Conservation (phyloP, 352 stramenopile genomes). For the Pythium coloratum region DNA sequence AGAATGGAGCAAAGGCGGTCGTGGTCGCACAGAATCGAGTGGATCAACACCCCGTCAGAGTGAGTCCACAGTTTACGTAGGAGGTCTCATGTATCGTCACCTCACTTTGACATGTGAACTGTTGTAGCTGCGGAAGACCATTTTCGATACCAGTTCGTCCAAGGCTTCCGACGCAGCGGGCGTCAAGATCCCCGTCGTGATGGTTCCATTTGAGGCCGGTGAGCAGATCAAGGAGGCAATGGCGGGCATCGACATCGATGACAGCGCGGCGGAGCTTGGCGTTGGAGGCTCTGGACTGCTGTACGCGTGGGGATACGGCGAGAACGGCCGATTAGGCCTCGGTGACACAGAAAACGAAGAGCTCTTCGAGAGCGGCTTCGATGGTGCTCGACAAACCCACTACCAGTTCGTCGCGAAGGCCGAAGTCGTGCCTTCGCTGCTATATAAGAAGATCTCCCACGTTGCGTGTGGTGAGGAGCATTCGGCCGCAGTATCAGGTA, state of each 20-base stretch:
- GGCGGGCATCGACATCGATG: slow-evolving; percentile 42
- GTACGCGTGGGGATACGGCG: slow-evolving; percentile 69
- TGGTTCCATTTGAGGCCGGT: slow-evolving; percentile 49
- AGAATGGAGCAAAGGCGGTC: slow-evolving; percentile 63
- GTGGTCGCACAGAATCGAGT: slow-evolving; percentile 60
- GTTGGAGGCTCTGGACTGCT: slow-evolving; percentile 43
- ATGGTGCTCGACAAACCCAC: slow-evolving; percentile 60
- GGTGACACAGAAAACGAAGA: slow-evolving; percentile 69
- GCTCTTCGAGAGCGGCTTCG: slow-evolving; percentile 67
- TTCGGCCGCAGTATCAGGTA: slow-evolving; percentile 58
- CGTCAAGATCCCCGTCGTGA: slow-evolving; percentile 68
- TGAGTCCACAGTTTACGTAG: slow-evolving; percentile 16
- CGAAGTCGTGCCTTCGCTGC: slow-evolving; percentile 48
- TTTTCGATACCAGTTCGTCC: slow-evolving; percentile 36
- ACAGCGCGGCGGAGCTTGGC: slow-evolving; percentile 46
- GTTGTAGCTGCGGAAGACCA: slow-evolving; percentile 46
- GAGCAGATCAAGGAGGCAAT: slow-evolving; percentile 47
- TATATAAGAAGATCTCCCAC: slow-evolving; percentile 44
- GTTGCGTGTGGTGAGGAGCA: slow-evolving; percentile 69
- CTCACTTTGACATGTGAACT: no score
- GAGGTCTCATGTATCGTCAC: no score
- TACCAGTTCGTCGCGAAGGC: slow-evolving; percentile 60
- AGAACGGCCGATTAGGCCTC: slow-evolving; percentile 66
- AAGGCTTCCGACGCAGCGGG: slow-evolving; percentile 41
- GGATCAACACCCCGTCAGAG: slow-evolving; percentile 44